phyloP scores from a whole-genome alignment of 2,329 filamentous ascomycete species.

The Hypoxylon rubiginosum region DNA sequence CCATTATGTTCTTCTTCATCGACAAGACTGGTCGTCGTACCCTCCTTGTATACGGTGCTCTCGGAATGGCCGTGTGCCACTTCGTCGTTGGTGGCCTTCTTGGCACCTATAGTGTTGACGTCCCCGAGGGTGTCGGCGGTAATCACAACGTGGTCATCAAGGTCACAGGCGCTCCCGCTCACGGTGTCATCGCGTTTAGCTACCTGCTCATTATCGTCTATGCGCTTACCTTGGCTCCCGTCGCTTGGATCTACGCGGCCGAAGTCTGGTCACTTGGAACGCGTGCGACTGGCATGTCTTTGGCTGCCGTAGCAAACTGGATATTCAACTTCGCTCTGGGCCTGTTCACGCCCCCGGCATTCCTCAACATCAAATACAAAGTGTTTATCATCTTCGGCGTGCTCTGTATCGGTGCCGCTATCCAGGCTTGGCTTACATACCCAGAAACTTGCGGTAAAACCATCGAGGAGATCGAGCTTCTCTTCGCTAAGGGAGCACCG shows the following conservation, averaged over 20 bases:
- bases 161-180: constrained; percentile 66
- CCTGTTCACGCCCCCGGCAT: constrained; percentile 69
- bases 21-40: constrained; percentile 72
- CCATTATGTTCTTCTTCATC: constrained; percentile 65
- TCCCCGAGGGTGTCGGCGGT: constrained; percentile 60
- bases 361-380: constrained; percentile 69
- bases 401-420: constrained; percentile 52
- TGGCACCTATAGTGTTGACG: constrained; percentile 59
- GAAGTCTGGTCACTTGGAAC: constrained; percentile 75
- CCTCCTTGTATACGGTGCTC: constrained; percentile 73
- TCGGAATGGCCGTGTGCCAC: constrained; percentile 75
- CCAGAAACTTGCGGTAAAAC: constrained; percentile 57
- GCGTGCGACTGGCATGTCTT: constrained; percentile 70
- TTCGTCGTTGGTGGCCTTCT: constrained; percentile 68
- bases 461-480: constrained; percentile 55
- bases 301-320: constrained; percentile 67
- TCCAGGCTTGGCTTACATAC: constrained; percentile 55
- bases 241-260: constrained; percentile 75
- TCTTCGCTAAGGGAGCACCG: constrained; percentile 53
- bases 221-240: constrained; percentile 72
- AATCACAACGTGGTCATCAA: constrained; percentile 67
- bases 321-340: constrained; percentile 72
- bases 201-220: constrained; percentile 75
- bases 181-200: constrained; percentile 74
- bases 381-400: constrained; percentile 59